Conservation (phyloP, 345 rosid genomes). For the Abelmoschus esculentus region DNA sequence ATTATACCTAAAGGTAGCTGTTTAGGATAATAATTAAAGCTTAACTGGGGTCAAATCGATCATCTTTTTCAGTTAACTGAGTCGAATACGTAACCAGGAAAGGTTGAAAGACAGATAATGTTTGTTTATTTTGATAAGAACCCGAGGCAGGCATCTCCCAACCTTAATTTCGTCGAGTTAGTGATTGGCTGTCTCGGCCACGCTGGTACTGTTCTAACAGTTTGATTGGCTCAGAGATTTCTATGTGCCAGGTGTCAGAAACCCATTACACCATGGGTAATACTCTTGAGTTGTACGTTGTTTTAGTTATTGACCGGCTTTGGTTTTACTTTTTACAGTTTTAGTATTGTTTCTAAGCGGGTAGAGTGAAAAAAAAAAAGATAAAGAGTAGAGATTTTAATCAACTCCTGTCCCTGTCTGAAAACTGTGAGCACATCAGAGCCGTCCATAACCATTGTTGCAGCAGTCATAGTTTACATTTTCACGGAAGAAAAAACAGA, state of each 20-base stretch:
- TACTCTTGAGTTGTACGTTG: constrained; percentile 14
- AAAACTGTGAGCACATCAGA: constrained; percentile 35
- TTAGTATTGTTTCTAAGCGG: background rate
- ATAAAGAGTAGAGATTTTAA: background rate
- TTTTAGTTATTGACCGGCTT: constrained; percentile 33
- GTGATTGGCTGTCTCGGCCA: constrained; percentile 67
- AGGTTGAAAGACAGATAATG: background rate
- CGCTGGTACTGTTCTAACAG: constrained; percentile 34
- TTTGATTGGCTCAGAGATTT: constrained; percentile 48
- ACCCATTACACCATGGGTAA: constrained; percentile 35
- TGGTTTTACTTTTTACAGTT: constrained; percentile 8
- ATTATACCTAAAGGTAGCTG: background rate
- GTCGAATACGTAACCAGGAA: constrained; percentile 51
- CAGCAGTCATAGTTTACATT: constrained; percentile 23
- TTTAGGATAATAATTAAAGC: background rate
- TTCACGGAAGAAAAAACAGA: constrained; percentile 32
- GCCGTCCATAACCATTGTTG: constrained; percentile 34
- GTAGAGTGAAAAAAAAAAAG: background rate
- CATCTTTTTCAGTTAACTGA: constrained; percentile 37
- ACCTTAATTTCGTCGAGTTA: constrained; percentile 86
- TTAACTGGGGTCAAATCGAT: constrained; percentile 45
- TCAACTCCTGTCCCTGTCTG: constrained; percentile 9
- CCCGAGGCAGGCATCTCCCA: constrained; percentile 4
- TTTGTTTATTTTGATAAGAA: constrained; percentile 1
- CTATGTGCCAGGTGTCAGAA: constrained; percentile 43